Base-by-base conservation (phyloP, 306 rosid genomes). In the Mimosa bimucronata region DNA sequence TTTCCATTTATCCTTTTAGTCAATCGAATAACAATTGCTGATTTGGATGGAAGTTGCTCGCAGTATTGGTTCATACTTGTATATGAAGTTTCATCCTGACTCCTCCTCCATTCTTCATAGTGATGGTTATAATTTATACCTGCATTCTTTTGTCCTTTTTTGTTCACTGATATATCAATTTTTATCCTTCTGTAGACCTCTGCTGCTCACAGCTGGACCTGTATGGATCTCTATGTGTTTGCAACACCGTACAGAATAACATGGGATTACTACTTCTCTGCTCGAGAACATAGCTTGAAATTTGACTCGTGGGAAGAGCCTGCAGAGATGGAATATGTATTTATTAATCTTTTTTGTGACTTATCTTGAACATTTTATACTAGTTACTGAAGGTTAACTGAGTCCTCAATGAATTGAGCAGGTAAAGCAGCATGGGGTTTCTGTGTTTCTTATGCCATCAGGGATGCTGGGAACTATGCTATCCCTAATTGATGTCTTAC, bases 391-490 rank as follows among this genome's bases (percentile, higher is more conserved):
- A 71, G 66, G 44, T n/a, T 87, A 75, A 81, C 68, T n/a, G n/a
- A n/a, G 74, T 61, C 78, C 16, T 80, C 41, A 30, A 21, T 46
- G 48, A 66, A 72, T 82, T 80, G 88, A 83, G 78, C 97, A 95
- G 98, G 96, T 95, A 66, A 95, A 91, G 92, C 92, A 89, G 78
- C 98, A 95, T 7, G 98, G 98, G 72, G 81, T 95, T 41, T 92
- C 98, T 69, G 98, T 95, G 81, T 95, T 95, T 87, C 98, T 95
- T 64, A 95, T 95, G 98, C 98, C 98, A 76, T 92, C 98, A 0
- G 98, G 98, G 78, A 95, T 95, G 98, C 83, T 95, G 80, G 98
- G 98, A 80, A 92, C 98, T 0, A 80, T 95, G 74, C 90, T 95
- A 40, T 92, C 98, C 72, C 77, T 95, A 38, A 81, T 91, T 25